Percentiles rank a stretch among this genome's conserved stretches.
Evolutionary conservation across 164 flowering plant species (phyloP).

Genomic region (Vitis amurensis): DNA sequence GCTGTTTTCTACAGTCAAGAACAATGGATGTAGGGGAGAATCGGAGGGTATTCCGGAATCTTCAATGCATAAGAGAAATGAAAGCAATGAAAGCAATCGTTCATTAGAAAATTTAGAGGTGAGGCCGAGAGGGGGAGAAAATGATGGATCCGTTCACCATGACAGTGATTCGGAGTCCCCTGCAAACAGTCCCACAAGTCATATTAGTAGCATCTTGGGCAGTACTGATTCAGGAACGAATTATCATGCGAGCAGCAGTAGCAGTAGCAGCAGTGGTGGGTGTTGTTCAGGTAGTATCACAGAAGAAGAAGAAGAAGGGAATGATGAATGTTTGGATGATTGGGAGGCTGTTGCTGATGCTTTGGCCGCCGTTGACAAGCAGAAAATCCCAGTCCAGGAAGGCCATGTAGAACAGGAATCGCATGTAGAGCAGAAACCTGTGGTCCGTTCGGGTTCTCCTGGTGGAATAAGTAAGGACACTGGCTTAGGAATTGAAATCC

Average conservation of each 20-base stretch:
- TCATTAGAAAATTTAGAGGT: conserved; percentile 36
- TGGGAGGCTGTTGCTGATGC: conserved; percentile 78
- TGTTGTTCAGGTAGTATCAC: conserved; percentile 51
- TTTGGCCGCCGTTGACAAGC: conserved; percentile 43
- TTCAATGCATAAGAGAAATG: conserved; percentile 14
- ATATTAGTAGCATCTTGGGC: conserved; percentile 32
- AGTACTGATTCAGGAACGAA: conserved; percentile 43
- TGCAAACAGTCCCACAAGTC: conserved; percentile 42
- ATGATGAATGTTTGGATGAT: conserved; percentile 62
- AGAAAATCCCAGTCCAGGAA: not conserved
- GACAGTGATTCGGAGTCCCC: conserved; percentile 57
- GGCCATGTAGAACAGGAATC: conserved; percentile 5
- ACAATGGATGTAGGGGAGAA: no score
- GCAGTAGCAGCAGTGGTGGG: conserved; percentile 42
- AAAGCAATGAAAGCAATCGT: conserved; percentile 15
- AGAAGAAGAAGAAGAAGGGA: conserved; percentile 44
- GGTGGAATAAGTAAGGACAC: conserved; percentile 7
- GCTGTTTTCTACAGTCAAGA: conserved; percentile 15
- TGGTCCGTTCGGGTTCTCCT: conserved; percentile 8
- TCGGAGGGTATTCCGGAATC: no score
- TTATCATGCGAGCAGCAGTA: conserved; percentile 46
- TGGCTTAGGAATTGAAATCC: conserved; percentile 7
- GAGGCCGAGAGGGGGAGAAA: conserved; percentile 25
- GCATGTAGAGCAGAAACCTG: conserved; percentile 9
- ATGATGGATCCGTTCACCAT: conserved; percentile 33